Evolutionary conservation across 768 basidiomycete genomes (phyloP).

Genomic region (Macrolepiota dolichaula): DNA sequence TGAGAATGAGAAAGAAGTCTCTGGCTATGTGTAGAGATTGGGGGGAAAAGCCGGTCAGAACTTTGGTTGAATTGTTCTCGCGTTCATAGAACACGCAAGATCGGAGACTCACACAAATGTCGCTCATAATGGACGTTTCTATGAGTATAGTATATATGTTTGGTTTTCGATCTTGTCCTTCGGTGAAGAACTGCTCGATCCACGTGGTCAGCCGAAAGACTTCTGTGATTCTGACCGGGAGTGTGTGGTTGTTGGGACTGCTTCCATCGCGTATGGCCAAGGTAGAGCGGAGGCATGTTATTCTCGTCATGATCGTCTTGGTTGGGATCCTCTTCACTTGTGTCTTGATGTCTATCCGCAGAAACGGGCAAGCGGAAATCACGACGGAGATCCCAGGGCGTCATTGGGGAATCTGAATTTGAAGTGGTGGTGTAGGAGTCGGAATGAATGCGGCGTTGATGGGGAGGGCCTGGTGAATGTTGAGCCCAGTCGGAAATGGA

Average conservation of each 20-base stretch:
- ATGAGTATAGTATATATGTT: not conserved
- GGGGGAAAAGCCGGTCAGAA: not conserved
- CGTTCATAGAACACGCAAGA: not conserved
- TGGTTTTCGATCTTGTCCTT: not conserved
- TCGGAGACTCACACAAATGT: not conserved
- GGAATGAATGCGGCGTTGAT: not conserved
- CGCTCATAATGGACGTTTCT: conserved; percentile 3
- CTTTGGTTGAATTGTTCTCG: not conserved
- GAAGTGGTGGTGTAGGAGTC: not conserved
- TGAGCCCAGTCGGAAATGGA: conserved; percentile 2
- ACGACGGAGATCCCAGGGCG: not conserved
- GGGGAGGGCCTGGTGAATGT: not conserved
- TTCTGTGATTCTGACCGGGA: not conserved
- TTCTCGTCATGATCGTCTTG: not conserved
- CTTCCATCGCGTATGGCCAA: conserved; percentile 12
- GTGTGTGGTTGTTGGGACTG: conserved; percentile 3
- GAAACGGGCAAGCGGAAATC: not conserved
- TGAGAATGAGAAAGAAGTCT: conserved; percentile 40
- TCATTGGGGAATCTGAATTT: not conserved
- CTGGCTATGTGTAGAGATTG: conserved; percentile 26
- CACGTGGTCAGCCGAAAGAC: not conserved
- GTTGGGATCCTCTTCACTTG: not conserved
- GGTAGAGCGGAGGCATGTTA: not conserved
- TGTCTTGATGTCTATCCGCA: not conserved
- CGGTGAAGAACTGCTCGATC: not conserved